phyloP scores from a whole-genome alignment of 345 rosid species.

The Kernera saxatilis region DNA sequence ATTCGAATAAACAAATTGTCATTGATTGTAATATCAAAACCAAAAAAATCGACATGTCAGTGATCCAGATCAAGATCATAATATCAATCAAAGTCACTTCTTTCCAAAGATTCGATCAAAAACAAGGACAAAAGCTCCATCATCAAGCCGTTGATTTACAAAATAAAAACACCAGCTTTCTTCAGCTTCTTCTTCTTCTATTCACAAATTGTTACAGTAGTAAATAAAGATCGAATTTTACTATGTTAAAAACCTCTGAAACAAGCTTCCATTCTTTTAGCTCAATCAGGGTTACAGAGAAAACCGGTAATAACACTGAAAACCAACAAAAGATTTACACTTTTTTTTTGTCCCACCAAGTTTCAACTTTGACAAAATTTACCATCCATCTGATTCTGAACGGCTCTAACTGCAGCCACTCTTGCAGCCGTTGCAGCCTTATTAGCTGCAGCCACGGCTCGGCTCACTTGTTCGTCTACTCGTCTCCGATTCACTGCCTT shows the following conservation, averaged over 20 bases:
- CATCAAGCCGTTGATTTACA: conserved; percentile 20
- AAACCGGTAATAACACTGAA: not conserved
- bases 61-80: conserved; percentile 32
- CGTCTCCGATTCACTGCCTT: conserved; percentile 51
- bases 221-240: not conserved
- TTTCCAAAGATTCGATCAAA: conserved; percentile 26
- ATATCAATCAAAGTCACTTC: conserved; percentile 26
- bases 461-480: conserved; percentile 77
- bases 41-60: conserved; percentile 12
- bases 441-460: conserved; percentile 64
- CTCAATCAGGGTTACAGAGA: conserved; percentile 32
- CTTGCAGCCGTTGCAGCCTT: conserved; percentile 93
- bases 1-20: not conserved
- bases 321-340: not conserved
- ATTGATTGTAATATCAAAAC: not conserved
- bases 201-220: conserved; percentile 13
- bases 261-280: conserved; percentile 9
- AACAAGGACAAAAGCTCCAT: not conserved
- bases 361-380: conserved; percentile 64
- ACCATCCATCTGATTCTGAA: conserved; percentile 85
- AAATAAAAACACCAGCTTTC: not conserved
- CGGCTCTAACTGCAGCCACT: conserved; percentile 93
- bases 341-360: not conserved
- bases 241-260: conserved; percentile 25
- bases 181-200: not conserved